Evolutionary conservation across 805 yeast genomes (phyloP), one percentile per base, ranked within the genome.

Genomic region (Tetrapisispora namnaoensis): DNA sequence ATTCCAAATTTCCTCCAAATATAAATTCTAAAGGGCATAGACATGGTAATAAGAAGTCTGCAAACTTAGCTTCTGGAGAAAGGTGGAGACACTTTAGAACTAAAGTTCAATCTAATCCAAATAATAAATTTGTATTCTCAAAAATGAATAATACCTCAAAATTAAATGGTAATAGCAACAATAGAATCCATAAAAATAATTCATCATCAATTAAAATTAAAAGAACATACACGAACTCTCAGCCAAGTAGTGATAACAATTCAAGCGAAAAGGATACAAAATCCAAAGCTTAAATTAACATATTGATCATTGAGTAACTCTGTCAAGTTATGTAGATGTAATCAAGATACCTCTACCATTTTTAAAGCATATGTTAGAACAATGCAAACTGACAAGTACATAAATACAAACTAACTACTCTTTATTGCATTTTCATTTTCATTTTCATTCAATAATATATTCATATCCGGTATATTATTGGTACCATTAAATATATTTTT

Each of bases 1-100:
- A 53, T 35, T 28, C 50, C n/a, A 53, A 55, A 16, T 53, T 50
- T 37, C 48, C 49, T 22, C 44, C 53, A 2, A 51, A 49, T 22
- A 50, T 45, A 3, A 47, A 54, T 14, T 45, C 50, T 3, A 55
- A 52, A 44, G 49, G 41, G 22, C 48, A 51, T 16, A 18, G 22
- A 7, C 43, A 30, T 42, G 53, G 54, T 9, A 47, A 47, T 18
- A 51, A 49, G 10, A 47, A 53, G 6, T 30, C 44, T 11, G 17
- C 14, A 4, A 16, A 30, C 7, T 28, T 42, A 5, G 2, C 50
- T 27, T 32, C 52, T 24, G 21, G 48, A 20, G 49, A 46, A 28
- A 24, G 43, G n/a, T 46, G 44, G 44, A 41, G 44, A 28, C 38
- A 41, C 27, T 36, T 41, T 8, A 17, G 36, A 13, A 28, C 37